phyloP scores from a whole-genome alignment of 2,329 filamentous ascomycete species.

The Passalora sequoiae region DNA sequence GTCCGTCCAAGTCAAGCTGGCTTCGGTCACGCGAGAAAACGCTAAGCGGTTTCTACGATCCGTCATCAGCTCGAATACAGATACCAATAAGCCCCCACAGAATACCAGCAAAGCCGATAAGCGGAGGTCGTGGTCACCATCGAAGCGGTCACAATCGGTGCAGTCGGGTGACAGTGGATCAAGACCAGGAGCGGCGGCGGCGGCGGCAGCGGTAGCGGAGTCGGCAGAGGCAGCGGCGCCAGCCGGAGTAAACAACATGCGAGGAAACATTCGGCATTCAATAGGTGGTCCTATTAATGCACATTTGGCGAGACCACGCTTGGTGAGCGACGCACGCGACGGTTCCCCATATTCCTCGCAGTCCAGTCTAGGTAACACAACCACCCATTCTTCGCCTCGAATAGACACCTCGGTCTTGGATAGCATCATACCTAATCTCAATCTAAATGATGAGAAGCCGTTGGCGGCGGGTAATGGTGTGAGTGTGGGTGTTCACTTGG shows the following conservation, averaged over 20 bases:
- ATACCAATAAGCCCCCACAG: conserved; percentile 8
- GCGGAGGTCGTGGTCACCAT: conserved; percentile 31
- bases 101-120: conserved; percentile 21
- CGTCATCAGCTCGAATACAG: conserved; percentile 33
- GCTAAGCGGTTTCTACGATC: conserved; percentile 48
- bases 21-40: conserved; percentile 43
- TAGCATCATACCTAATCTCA: conserved; percentile 26
- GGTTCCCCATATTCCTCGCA: conserved; percentile 22
- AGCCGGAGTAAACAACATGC: conserved; percentile 34
- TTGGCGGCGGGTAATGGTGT: conserved; percentile 74
- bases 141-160: conserved; percentile 20
- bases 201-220: no score
- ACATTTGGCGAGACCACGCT: conserved; percentile 37
- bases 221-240: conserved; percentile 11
- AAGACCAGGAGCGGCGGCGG: no score
- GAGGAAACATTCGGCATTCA: conserved; percentile 37
- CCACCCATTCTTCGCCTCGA: conserved; percentile 13
- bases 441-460: conserved; percentile 56
- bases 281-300: conserved; percentile 37
- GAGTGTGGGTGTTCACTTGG: conserved; percentile 65
- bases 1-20: conserved; percentile 41
- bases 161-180: conserved; percentile 19
- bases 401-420: conserved; percentile 17
- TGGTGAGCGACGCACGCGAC: conserved; percentile 39
- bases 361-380: conserved; percentile 13